These are phyloP conservation scores for Gomphus sp. DNA, from an alignment of 1,284 basidiomycete genomes.

Conservation along the genomic window DNA sequence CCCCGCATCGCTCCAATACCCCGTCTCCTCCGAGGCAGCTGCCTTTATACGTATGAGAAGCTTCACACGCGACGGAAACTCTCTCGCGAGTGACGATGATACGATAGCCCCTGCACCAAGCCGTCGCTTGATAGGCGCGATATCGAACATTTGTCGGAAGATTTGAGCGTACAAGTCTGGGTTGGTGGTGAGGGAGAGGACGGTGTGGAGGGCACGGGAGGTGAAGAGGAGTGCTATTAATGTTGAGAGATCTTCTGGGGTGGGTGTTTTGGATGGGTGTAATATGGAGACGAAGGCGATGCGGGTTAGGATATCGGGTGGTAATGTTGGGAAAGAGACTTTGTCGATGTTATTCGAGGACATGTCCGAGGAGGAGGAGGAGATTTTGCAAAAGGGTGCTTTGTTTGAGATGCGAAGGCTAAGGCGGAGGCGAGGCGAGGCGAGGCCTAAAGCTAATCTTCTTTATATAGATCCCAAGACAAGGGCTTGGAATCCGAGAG, in stretches of 20 bases:
- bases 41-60: neutral
- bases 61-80: neutral
- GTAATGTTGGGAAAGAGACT: neutral
- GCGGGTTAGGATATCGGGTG: neutral
- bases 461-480: too few relatives aligned
- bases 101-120: conserved; percentile 21
- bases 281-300: neutral
- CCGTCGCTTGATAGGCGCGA: conserved; percentile 43
- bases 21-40: conserved; percentile 9
- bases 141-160: conserved; percentile 56
- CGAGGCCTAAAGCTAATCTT: too few relatives aligned
- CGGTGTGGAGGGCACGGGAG: neutral
- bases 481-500: too few relatives aligned
- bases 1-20: conserved; percentile 20
- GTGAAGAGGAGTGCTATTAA: neutral
- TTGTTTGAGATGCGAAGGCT: too few relatives aligned
- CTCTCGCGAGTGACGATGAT: neutral
- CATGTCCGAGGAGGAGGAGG: neutral
- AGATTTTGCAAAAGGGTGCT: too few relatives aligned
- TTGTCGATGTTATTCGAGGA: neutral
- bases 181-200: conserved; percentile 37
- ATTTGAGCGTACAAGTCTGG: conserved; percentile 50
- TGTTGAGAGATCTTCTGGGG: conserved; percentile 6
- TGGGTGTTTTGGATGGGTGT: neutral
- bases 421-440: too few relatives aligned